phyloP scores from a whole-genome alignment of 2,329 filamentous ascomycete species.

The Venturia effusa region DNA sequence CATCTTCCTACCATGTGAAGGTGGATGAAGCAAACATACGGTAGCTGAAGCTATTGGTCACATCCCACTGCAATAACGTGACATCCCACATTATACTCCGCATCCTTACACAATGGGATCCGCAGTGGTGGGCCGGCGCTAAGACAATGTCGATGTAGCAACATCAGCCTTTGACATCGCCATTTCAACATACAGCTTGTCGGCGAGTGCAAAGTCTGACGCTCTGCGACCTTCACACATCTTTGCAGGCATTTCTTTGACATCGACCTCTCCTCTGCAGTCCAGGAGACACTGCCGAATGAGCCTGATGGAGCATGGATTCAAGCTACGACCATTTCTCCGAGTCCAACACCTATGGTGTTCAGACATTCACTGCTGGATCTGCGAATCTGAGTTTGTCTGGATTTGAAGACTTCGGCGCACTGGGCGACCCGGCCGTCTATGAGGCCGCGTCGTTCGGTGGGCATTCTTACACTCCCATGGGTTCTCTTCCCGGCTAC shows the following conservation, averaged over 20 bases:
- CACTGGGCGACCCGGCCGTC: conserved; percentile 18
- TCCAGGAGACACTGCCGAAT: not conserved
- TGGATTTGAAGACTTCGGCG: conserved; percentile 26
- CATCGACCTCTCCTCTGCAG: not conserved
- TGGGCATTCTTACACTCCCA: not conserved
- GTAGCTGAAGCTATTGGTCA: not conserved
- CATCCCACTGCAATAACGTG: not conserved
- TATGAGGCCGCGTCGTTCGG: conserved; percentile 5
- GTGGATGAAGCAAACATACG: conserved; percentile 1
- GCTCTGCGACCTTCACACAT: not conserved
- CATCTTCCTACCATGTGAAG: not conserved
- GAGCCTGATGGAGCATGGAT: conserved; percentile 4
- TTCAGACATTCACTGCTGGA: conserved; percentile 25
- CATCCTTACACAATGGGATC: not conserved
- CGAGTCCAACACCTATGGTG: conserved; percentile 17
- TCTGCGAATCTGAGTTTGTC: conserved; percentile 29
- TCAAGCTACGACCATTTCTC: not conserved
- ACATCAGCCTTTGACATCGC: not conserved
- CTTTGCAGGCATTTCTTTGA: not conserved
- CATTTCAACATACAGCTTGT: not conserved
- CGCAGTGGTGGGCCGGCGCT: not conserved
- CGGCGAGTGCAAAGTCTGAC: not conserved
- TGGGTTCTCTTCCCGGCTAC: not conserved
- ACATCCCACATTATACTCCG: not conserved
- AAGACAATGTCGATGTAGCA: not conserved